These are phyloP conservation scores for Pythium dissotocum DNA, from an alignment of 352 stramenopile species.

Conservation along the genomic window DNA sequence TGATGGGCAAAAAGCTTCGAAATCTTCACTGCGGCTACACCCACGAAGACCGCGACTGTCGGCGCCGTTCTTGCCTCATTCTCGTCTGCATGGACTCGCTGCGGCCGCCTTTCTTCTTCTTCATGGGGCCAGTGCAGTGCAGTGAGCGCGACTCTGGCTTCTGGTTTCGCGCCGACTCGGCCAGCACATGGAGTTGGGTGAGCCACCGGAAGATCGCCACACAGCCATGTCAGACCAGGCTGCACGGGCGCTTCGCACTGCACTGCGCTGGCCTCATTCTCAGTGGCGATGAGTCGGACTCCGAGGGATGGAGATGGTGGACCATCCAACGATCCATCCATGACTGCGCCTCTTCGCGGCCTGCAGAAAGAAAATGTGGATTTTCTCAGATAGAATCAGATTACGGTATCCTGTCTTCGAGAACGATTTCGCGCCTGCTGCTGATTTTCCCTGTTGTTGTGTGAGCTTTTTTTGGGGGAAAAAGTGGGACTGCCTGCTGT, in stretches of 20 bases:
- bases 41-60: not conserved
- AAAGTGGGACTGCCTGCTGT: conserved; percentile 7
- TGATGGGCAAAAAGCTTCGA: conserved; percentile 1
- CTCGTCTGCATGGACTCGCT: not conserved
- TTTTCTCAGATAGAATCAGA: not conserved
- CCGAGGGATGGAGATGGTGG: not conserved
- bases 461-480: not conserved
- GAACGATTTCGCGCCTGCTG: not conserved
- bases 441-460: not conserved
- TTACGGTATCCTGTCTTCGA: not conserved
- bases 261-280: not conserved
- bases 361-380: not conserved
- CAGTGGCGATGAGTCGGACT: not conserved
- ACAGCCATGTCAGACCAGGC: not conserved
- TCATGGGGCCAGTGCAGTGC: not conserved
- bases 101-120: not conserved
- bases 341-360: not conserved
- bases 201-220: not conserved
- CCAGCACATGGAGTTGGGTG: not conserved
- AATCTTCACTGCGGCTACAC: not conserved
- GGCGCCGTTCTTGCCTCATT: not conserved
- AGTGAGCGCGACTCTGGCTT: not conserved
- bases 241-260: not conserved
- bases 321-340: not conserved
- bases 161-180: conserved; percentile 1